Base-by-base conservation (phyloP, 1,284 basidiomycete genomes). In the Cryptococcus wingfieldii region DNA sequence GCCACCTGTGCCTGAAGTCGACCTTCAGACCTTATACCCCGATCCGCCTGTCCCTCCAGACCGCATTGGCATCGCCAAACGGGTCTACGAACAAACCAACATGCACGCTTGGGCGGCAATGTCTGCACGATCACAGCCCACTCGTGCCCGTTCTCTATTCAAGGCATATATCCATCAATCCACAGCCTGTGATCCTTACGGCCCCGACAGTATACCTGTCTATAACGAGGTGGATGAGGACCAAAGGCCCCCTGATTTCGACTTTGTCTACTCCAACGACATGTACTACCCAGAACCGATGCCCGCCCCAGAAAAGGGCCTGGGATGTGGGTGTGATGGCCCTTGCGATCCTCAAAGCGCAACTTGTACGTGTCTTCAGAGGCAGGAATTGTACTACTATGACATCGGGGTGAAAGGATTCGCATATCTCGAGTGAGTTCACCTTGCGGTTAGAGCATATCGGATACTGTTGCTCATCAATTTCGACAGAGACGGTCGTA, bases 241-340 rank as follows among this genome's bases (percentile, higher is more conserved):
- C 54, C 84, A 84, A 7, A 87, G 87, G 0, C 69, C 73, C 13
- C 72, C 72, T 1, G 64, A 67, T 28, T 68, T 72, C 50, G 72
- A 76, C 53, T 75, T 72, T 45, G 59, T 68, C 34, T 76, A 76
- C 54, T 62, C 65, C 13, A 74, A 76, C 52, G 57, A 68, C 10
- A 84, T 90, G 79, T 86, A 87, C 79, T 84, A 86, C 56, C 82
- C 81, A 1, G 78, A 83, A 14, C 82, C 78, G 8, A 86, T 92
- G 1, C 84, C 86, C 0, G 80, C 80, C 12, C 87, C 88, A 0
- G 83, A 88, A 62, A 67, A 81, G 16, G 77, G 90, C 42, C 67
- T 80, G 38, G 84, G 88, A 2, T 94, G 90, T 64, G 81, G 78
- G 53, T 93, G 90, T 66, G 73, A 82, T 16, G 89, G 89, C 0